These are phyloP conservation scores for Lipomyces chichibuensis DNA, from an alignment of 805 yeast genomes.

Conservation along the genomic window DNA sequence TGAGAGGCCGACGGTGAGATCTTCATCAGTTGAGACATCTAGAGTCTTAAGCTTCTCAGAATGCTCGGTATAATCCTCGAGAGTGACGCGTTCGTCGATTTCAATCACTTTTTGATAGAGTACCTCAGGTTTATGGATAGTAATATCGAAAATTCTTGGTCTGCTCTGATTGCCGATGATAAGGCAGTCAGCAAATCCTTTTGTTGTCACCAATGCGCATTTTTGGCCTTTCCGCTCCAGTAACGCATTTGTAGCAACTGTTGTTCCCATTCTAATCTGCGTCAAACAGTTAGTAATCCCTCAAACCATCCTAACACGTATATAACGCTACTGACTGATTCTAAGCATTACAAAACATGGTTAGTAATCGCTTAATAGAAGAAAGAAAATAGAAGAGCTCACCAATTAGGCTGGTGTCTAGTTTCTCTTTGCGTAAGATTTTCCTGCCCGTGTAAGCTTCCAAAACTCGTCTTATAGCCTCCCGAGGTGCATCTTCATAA, in stretches of 20 bases:
- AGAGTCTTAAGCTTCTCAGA: slow-evolving; percentile 46
- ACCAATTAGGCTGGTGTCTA: slow-evolving; percentile 57
- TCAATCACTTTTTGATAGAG: slow-evolving; percentile 78
- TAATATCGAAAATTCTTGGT: slow-evolving; percentile 84
- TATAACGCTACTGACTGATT: slow-evolving; percentile 19
- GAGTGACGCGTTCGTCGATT: slow-evolving; percentile 85
- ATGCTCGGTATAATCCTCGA: slow-evolving; percentile 79
- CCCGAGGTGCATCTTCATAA: slow-evolving; percentile 88
- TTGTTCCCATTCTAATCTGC: slow-evolving; percentile 85
- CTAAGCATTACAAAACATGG: background rate
- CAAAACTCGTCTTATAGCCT: slow-evolving; percentile 80
- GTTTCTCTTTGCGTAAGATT: slow-evolving; percentile 62
- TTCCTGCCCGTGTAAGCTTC: slow-evolving; percentile 57
- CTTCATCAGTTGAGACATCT: slow-evolving; percentile 39
- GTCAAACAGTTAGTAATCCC: slow-evolving; percentile 41
- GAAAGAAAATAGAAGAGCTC: background rate
- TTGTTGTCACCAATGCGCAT: slow-evolving; percentile 83
- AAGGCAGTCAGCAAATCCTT: slow-evolving; percentile 83
- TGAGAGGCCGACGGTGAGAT: slow-evolving; percentile 59
- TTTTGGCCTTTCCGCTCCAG: slow-evolving; percentile 89
- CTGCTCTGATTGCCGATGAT: slow-evolving; percentile 89
- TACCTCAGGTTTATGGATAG: slow-evolving; percentile 69
- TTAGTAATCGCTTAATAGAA: background rate
- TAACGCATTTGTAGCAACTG: slow-evolving; percentile 94
- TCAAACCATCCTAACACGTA: background rate